Evolutionary conservation across 805 yeast species (phyloP).

Genomic region (Barnettozyma californica): DNA sequence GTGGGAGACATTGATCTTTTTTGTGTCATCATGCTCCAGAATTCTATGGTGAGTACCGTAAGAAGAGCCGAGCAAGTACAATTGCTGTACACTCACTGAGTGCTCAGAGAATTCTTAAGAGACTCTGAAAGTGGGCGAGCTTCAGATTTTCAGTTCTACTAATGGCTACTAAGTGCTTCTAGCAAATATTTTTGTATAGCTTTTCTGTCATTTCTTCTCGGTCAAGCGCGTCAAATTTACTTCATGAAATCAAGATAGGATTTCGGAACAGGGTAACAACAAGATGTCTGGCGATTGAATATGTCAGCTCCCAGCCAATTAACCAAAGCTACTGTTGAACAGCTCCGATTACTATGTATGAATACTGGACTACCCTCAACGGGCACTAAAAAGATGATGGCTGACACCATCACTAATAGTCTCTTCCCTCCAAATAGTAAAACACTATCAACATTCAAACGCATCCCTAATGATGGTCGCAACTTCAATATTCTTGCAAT

Average conservation of each 20-base stretch:
- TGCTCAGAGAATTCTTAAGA: too few species aligned
- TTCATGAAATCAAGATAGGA: too few species aligned
- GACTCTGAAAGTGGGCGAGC: too few species aligned
- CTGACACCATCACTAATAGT: conserved; percentile 4
- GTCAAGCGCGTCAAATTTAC: too few species aligned
- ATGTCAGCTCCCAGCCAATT: not conserved
- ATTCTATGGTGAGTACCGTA: not conserved
- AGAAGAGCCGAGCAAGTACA: too few species aligned
- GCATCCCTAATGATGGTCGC: conserved; percentile 17
- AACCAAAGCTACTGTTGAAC: conserved; percentile 8
- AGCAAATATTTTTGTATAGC: too few species aligned
- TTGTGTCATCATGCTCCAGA: conserved; percentile 8
- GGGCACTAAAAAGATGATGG: conserved; percentile 14
- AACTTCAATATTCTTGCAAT: conserved; percentile 27
- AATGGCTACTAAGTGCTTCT: too few species aligned
- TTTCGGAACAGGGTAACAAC: too few species aligned
- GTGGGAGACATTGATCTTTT: not conserved
- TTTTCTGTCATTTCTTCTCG: too few species aligned
- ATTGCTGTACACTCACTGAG: too few species aligned
- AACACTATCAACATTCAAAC: conserved; percentile 7
- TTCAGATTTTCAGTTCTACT: too few species aligned
- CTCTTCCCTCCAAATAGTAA: not conserved
- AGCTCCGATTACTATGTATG: conserved; percentile 14
- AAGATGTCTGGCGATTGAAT: too few species aligned
- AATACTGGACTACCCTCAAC: conserved; percentile 13